Evolutionary conservation across 129 eudicot genomes (phyloP), one percentile per base, ranked within the genome.

Genomic region (Tagetes patula): DNA sequence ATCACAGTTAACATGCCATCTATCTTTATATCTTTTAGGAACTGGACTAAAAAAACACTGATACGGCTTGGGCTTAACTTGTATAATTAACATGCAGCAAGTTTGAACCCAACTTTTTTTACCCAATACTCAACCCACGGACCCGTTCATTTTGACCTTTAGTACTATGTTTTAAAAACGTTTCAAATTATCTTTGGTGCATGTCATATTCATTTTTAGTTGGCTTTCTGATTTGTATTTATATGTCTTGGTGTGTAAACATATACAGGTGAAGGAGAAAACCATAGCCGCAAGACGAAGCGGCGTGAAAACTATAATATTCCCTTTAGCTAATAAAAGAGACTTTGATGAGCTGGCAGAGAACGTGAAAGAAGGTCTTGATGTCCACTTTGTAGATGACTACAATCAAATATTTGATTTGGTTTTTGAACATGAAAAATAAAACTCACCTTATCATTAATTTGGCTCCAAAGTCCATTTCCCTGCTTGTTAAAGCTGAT

Each of bases 211-310:
- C 0, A 10, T 33, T 4, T 65, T 45, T 46, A 62, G 76, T 8
- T 40, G n/a, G n/a, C 53, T 56, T 31, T 11, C 30, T 30, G 9
- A 70, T 70, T 40, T 4, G 33, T 72, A 10, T 34, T 6, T 49
- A 4, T 37, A 41, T 66, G n/a, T 75, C 53, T 39, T 41, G 84
- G 71, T 78, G 43, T 46, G 69, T 0, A 8, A 73, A 43, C 48
- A 41, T 64, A 67, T 39, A 32, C 76, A 92, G 98, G 98, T 93
- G 20, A 93, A 93, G 85, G 98, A 93, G 85, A 93, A 93, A 89
- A 87, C 96, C 1, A 93, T 93, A 76, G 98, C 98, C 63, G 98
- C 98, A 36, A 83, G 96, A 75, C 82, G 98, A 10, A 93, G 98
- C 58, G 92, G 84, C 8, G 92, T 93, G 80, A 93, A 90, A 78